These are phyloP conservation scores for Avena eriantha DNA, from an alignment of 176 grass and related monocot genomes.

Conservation along the genomic window DNA sequence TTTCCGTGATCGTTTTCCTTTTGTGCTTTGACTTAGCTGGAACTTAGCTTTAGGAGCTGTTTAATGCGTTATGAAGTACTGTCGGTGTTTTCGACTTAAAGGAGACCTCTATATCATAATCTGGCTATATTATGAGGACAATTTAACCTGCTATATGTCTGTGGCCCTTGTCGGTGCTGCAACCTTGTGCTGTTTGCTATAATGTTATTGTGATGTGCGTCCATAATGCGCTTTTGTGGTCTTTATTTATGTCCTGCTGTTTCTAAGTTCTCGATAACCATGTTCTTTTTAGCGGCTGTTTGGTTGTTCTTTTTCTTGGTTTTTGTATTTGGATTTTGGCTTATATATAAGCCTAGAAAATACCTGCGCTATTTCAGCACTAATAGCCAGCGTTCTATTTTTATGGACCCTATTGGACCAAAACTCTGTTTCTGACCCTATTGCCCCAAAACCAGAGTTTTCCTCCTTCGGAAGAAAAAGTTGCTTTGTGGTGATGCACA, in stretches of 20 bases:
- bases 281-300: not conserved
- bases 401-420: no score
- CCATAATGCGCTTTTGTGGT: not conserved
- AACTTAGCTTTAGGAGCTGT: conserved; percentile 49
- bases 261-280: not conserved
- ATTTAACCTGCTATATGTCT: conserved; percentile 48
- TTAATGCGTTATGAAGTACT: conserved; percentile 55
- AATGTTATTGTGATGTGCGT: not conserved
- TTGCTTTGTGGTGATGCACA: no score
- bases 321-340: no score
- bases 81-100: conserved; percentile 39
- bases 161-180: not conserved
- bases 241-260: not conserved
- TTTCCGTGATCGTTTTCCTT: conserved; percentile 27
- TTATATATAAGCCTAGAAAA: no score
- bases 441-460: no score
- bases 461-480: no score
- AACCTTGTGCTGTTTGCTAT: not conserved
- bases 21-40: conserved; percentile 65
- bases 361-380: no score
- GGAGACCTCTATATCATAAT: conserved; percentile 54
- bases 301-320: no score
- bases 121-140: conserved; percentile 53
- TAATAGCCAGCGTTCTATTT: no score
- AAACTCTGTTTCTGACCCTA: no score